Conservation (phyloP, 805 yeast species). For the Yarrowia sp. region DNA sequence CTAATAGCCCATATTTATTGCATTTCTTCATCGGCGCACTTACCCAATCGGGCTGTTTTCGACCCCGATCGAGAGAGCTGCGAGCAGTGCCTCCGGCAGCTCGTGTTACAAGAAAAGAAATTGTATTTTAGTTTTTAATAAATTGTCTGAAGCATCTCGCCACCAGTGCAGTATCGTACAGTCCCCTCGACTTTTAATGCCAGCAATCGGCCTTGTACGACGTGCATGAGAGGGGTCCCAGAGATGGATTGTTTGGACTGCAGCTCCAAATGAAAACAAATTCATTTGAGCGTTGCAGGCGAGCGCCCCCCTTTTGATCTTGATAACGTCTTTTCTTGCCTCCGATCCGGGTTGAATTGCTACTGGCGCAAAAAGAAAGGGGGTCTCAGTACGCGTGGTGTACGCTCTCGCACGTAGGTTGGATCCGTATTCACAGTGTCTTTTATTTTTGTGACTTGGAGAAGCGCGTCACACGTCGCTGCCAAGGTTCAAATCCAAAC, state of each 20-base stretch:
- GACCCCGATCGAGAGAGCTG: background rate
- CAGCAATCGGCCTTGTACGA: too few relatives aligned
- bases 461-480: background rate
- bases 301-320: too few relatives aligned
- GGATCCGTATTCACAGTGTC: background rate
- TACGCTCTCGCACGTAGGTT: background rate
- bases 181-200: too few relatives aligned
- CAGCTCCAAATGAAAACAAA: too few relatives aligned
- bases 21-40: slow-evolving; percentile 13
- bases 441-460: background rate
- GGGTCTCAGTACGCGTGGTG: background rate
- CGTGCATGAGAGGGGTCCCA: too few relatives aligned
- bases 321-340: too few relatives aligned
- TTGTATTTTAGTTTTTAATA: background rate
- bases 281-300: too few relatives aligned
- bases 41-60: background rate
- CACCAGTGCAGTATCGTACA: too few relatives aligned
- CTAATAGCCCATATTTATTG: slow-evolving; percentile 21
- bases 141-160: too few relatives aligned
- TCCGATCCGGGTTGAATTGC: too few relatives aligned
- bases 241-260: too few relatives aligned
- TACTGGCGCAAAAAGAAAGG: background rate
- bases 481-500: slow-evolving; percentile 8
- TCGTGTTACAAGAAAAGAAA: background rate
- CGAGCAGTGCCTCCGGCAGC: background rate